Conservation (phyloP, 202 grass and related monocot species). For the Zizania palustris region DNA sequence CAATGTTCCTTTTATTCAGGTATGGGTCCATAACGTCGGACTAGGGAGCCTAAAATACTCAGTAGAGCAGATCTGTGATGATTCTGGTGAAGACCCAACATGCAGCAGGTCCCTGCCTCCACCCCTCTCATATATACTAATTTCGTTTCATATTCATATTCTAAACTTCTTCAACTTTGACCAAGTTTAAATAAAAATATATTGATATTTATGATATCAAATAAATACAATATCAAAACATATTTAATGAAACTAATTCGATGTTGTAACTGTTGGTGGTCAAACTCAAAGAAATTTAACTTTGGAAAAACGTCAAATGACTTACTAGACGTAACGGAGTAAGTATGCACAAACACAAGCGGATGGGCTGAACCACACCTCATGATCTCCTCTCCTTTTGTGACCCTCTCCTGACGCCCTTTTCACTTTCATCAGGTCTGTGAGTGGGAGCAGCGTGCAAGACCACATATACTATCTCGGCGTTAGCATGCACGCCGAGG, state of each 20-base stretch:
- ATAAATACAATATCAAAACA: too few relatives aligned
- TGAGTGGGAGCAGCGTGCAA: constrained; percentile 61
- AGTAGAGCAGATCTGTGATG: constrained; percentile 78
- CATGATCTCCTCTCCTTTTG: not conserved
- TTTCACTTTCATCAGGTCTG: constrained; percentile 55
- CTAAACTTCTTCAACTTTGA: too few relatives aligned
- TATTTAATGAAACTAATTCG: too few relatives aligned
- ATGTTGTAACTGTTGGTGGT: too few relatives aligned
- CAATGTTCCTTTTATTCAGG: constrained; percentile 47
- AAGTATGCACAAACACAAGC: not conserved
- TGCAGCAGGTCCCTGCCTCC: constrained; percentile 66
- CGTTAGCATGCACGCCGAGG: constrained; percentile 69
- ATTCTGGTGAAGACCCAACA: constrained; percentile 85
- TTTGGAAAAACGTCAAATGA: too few relatives aligned
- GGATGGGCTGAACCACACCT: not conserved
- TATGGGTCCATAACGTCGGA: constrained; percentile 73
- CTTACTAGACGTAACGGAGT: too few relatives aligned
- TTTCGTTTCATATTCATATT: too few relatives aligned
- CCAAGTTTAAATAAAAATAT: too few relatives aligned
- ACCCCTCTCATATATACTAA: too few relatives aligned
- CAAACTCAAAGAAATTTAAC: too few relatives aligned
- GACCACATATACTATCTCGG: constrained; percentile 86
- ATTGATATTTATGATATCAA: too few relatives aligned
- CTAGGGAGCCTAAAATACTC: constrained; percentile 69
- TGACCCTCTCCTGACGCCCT: not conserved